Conservation (phyloP, 75 land plant species). For the Cryptomeria japonica region DNA sequence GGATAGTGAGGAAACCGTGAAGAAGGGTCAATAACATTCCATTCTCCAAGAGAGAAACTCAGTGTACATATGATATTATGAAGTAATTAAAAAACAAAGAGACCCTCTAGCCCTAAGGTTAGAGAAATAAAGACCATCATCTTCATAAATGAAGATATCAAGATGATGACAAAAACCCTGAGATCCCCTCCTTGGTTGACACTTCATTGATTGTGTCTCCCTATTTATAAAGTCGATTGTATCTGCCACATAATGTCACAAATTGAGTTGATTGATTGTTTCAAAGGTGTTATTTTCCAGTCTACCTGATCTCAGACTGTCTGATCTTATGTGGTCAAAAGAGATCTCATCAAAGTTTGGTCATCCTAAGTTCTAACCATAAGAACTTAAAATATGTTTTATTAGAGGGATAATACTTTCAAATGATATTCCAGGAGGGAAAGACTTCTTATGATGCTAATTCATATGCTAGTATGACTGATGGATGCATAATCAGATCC, state of each 20-base stretch:
- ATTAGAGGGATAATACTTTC: neutral
- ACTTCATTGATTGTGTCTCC: neutral
- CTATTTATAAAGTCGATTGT: neutral
- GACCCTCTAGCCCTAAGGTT: too few relatives aligned
- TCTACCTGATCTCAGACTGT: neutral
- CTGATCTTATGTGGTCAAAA: neutral
- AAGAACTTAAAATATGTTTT: neutral
- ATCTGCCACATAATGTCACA: neutral
- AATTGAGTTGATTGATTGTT: neutral
- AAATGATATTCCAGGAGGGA: neutral
- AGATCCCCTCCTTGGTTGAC: too few relatives aligned
- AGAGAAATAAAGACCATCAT: too few relatives aligned
- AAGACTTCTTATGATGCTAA: neutral
- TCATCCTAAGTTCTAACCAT: neutral
- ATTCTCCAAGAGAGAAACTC: too few relatives aligned
- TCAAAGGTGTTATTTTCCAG: neutral
- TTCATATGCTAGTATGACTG: neutral
- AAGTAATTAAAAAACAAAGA: too few relatives aligned
- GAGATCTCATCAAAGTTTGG: neutral
- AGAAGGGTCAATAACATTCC: too few relatives aligned
- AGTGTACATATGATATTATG: too few relatives aligned
- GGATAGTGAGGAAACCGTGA: too few relatives aligned
- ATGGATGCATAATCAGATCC: neutral
- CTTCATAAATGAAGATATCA: too few relatives aligned
- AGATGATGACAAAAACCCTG: too few relatives aligned